A percentile compares a stretch with the other conserved stretches of the same genome.
Evolutionary conservation across 257 asterid species (phyloP).

Genomic region (Apocynum venetum): DNA sequence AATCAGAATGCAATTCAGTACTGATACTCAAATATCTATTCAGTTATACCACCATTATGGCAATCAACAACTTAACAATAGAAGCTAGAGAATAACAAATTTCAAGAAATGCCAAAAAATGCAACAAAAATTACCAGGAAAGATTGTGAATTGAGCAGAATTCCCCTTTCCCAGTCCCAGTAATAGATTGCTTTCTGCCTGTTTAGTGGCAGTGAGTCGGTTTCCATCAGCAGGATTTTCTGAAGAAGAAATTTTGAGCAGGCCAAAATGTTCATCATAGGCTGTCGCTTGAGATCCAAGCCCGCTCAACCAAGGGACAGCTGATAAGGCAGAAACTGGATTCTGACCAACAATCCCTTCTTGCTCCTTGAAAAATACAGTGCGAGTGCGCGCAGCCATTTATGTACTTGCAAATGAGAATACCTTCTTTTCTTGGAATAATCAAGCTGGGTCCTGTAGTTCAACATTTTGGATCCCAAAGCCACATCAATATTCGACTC

Average conservation of each 20-base stretch:
- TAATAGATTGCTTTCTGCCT: conserved; percentile 11
- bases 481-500: conserved; percentile 16
- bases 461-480: conserved; percentile 8
- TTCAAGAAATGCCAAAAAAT: neutral
- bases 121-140: conserved; percentile 29
- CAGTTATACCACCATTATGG: conserved; percentile 7
- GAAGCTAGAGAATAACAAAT: neutral
- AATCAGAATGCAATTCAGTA: neutral
- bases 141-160: conserved; percentile 29
- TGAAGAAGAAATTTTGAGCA: conserved; percentile 29
- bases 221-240: conserved; percentile 25
- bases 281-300: conserved; percentile 37
- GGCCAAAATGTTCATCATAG: conserved; percentile 33
- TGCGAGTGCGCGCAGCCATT: conserved; percentile 38
- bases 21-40: neutral
- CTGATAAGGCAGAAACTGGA: conserved; percentile 21
- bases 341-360: conserved; percentile 30
- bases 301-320: conserved; percentile 51
- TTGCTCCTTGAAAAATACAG: conserved; percentile 39
- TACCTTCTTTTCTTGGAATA: conserved; percentile 6
- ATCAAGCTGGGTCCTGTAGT: conserved; percentile 20
- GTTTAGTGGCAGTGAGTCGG: conserved; percentile 18
- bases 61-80: neutral
- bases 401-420: neutral
- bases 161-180: conserved; percentile 25